Percentiles rank a stretch among this genome's conserved stretches.
phyloP scores from a whole-genome alignment of 352 stramenopile species.

The Phytophthora vignae region DNA sequence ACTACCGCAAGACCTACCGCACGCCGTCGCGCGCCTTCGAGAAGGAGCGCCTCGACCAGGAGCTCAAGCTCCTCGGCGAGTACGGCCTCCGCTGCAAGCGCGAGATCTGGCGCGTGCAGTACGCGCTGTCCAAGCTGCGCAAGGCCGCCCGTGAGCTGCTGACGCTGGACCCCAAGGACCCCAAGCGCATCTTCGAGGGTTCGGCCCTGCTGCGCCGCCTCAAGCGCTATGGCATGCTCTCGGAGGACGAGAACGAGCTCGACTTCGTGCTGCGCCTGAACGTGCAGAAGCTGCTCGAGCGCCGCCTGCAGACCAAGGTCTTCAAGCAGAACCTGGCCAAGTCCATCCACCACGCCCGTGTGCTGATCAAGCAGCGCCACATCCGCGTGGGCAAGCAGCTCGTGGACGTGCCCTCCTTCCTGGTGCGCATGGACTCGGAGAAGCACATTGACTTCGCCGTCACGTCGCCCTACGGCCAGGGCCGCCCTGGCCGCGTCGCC shows the following conservation, averaged over 20 bases:
- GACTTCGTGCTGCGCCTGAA: slow-evolving; percentile 99
- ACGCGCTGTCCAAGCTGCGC: slow-evolving; percentile 98
- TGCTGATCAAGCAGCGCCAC: slow-evolving; percentile 99
- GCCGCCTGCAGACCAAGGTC: slow-evolving; percentile 98
- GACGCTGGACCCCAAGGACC: slow-evolving; percentile 98
- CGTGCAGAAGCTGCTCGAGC: slow-evolving; percentile 99
- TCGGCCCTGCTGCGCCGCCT: slow-evolving; percentile 97
- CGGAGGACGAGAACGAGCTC: slow-evolving; percentile 98
- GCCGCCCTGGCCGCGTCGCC: slow-evolving; percentile 96
- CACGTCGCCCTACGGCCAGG: slow-evolving; percentile 98
- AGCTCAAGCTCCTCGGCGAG: slow-evolving; percentile 99
- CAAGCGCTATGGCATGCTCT: slow-evolving; percentile 96
- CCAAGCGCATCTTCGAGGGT: slow-evolving; percentile 99
- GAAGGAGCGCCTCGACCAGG: slow-evolving; percentile 99
- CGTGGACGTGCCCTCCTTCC: slow-evolving; percentile 99
- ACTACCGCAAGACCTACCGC: slow-evolving; percentile 99
- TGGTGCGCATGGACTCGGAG: slow-evolving; percentile 98
- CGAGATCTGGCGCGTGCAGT: slow-evolving; percentile 99
- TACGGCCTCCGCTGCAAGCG: slow-evolving; percentile 99
- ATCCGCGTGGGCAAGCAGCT: slow-evolving; percentile 99
- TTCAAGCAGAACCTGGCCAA: slow-evolving; percentile 99
- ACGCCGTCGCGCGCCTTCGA: slow-evolving; percentile 99
- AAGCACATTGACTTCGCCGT: slow-evolving; percentile 99
- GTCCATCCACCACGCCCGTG: slow-evolving; percentile 99
- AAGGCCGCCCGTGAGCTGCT: slow-evolving; percentile 98